Conservation (phyloP, 1,284 basidiomycete genomes). For the Austroboletus niveus region DNA sequence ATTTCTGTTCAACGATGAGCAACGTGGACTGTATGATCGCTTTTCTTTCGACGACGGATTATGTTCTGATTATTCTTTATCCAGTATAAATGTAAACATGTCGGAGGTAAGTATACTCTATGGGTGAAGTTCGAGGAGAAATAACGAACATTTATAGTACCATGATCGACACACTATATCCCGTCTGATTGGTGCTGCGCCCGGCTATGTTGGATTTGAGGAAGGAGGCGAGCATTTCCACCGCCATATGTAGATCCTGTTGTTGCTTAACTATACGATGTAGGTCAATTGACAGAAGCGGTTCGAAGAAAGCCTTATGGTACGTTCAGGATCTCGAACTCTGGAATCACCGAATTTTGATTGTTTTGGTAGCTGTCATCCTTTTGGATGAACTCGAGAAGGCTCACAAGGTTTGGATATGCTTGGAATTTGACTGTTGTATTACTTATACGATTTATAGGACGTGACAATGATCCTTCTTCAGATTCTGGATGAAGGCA, state of each 20-base stretch:
- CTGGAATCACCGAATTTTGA: not conserved
- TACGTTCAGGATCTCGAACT: constrained; percentile 30
- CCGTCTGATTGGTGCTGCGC: constrained; percentile 85
- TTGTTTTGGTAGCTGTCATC: constrained; percentile 56
- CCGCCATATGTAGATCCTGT: not conserved
- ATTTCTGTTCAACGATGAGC: constrained; percentile 88
- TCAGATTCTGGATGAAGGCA: constrained; percentile 92
- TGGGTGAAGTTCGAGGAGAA: not conserved
- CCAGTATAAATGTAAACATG: constrained; percentile 88
- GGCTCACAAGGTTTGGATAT: constrained; percentile 66
- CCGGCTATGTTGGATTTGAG: constrained; percentile 93
- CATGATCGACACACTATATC: constrained; percentile 91
- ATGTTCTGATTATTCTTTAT: not conserved
- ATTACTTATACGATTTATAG: constrained; percentile 26
- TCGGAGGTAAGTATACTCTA: constrained; percentile 49
- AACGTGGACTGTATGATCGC: constrained; percentile 67
- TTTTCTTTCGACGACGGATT: not conserved
- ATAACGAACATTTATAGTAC: constrained; percentile 44
- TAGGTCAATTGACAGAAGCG: constrained; percentile 83
- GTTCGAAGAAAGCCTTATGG: constrained; percentile 82
- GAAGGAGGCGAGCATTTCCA: constrained; percentile 60
- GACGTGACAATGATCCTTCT: constrained; percentile 91
- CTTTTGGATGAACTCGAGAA: constrained; percentile 90
- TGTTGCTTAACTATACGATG: not conserved
- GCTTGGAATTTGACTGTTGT: not conserved